Evolutionary conservation across 176 grass and related monocot genomes (phyloP).

Genomic region (Oryza glaberrima): DNA sequence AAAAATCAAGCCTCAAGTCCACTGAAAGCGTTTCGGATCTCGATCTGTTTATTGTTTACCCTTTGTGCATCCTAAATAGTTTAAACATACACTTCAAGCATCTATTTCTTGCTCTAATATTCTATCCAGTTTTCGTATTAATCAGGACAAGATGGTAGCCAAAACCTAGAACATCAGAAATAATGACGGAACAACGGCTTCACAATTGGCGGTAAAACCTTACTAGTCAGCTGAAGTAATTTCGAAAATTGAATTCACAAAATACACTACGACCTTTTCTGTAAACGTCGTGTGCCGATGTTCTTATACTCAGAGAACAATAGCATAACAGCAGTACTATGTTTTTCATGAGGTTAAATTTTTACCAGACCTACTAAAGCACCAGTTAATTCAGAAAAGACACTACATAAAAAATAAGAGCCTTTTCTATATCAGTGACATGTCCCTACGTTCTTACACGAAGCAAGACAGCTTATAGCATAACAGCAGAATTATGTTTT

Average conservation of each 20-base stretch:
- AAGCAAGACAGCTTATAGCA: not conserved
- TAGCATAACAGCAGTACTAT: not conserved
- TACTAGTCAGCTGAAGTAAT: not conserved
- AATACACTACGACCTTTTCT: not conserved
- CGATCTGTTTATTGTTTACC: not conserved
- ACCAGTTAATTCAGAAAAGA: slow-evolving; percentile 29
- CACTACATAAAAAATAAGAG: not conserved
- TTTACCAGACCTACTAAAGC: not conserved
- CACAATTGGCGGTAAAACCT: not conserved
- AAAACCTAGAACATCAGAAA: not conserved
- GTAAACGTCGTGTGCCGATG: not conserved
- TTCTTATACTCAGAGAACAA: not conserved
- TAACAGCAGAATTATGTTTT: not conserved
- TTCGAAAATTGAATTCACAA: slow-evolving; percentile 11
- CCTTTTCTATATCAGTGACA: not conserved
- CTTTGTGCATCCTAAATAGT: not conserved
- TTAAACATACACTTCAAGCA: not conserved
- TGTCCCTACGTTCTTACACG: not conserved
- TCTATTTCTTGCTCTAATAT: not conserved
- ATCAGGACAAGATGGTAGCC: not conserved
- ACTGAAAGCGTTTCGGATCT: not conserved
- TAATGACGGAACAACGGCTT: too few relatives aligned
- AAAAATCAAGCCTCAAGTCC: not conserved
- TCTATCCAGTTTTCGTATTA: not conserved
- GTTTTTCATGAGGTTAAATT: slow-evolving; percentile 7